Base-by-base conservation (phyloP, 2,329 filamentous ascomycete genomes). In the Cladophialophora exuberans region DNA sequence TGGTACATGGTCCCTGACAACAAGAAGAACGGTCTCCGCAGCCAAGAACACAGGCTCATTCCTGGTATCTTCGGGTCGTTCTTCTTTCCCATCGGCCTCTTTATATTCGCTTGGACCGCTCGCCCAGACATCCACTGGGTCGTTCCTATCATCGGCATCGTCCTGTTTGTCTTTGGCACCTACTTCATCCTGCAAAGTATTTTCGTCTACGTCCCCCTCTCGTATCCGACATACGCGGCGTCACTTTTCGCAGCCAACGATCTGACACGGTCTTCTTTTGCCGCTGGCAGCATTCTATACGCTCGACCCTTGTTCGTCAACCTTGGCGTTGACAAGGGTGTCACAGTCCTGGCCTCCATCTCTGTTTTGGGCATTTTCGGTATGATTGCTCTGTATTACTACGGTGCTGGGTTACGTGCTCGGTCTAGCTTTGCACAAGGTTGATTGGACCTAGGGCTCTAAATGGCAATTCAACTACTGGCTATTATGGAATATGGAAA, bases 391-490 rank as follows among this genome's bases (percentile, higher is more conserved):
- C 70, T 87, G 57, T 87, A 79, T 67, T 80, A 79, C 61, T 83
- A 73, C 57, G 83, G 83, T 2, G 79, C 75, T 18, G 74, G 66
- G 48, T 67, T 86, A 57, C 76, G 84, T 57, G 71, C 76, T 11
- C 72, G 81, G 65, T 84, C 80, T 68, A 80, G 77, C 67, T 87
- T 86, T 71, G 79, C 82, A n/a, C n/a, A n/a, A n/a, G n/a, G n/a
- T n/a, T n/a, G n/a, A n/a, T n/a, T n/a, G n/a, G n/a, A n/a, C n/a
- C n/a, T n/a, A n/a, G n/a, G n/a, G n/a, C n/a, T n/a, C n/a, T n/a
- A n/a, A n/a, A n/a, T n/a, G n/a, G n/a, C n/a, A n/a, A n/a, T n/a
- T n/a, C n/a, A n/a, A n/a, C n/a, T n/a, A n/a, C n/a, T n/a, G n/a
- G n/a, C n/a, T n/a, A n/a, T n/a, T n/a, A n/a, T n/a, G n/a, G n/a